These are phyloP conservation scores for Solanum raphanifolium DNA, from an alignment of 257 asterid species.

Conservation along the genomic window DNA sequence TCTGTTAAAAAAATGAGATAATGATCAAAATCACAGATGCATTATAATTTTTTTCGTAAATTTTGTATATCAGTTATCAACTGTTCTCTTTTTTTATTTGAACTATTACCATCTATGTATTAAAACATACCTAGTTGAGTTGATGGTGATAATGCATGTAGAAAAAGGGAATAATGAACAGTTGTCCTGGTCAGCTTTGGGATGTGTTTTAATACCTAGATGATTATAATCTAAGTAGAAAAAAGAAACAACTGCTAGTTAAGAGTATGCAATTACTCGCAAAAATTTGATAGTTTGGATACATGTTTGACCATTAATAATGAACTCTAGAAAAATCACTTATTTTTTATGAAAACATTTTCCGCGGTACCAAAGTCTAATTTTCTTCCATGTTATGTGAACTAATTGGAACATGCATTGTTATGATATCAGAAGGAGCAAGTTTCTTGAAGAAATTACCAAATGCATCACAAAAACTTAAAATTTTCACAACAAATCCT, in stretches of 20 bases:
- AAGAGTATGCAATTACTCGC: neutral
- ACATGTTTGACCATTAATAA: no score
- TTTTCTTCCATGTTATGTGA: neutral
- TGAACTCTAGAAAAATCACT: neutral
- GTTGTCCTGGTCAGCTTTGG: fast-evolving
- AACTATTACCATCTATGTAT: neutral
- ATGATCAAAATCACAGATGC: no score
- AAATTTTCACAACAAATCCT: neutral
- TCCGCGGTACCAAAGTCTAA: neutral
- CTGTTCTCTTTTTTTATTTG: neutral
- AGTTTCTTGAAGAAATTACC: neutral
- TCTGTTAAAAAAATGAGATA: no score
- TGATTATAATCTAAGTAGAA: neutral
- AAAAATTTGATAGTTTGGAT: neutral
- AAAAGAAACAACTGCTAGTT: neutral
- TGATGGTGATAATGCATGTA: neutral
- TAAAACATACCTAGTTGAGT: neutral
- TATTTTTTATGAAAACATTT: neutral
- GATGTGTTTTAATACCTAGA: neutral
- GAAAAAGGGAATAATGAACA: neutral
- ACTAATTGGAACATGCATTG: neutral
- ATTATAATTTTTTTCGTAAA: no score
- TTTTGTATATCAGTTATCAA: neutral
- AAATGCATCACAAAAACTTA: neutral
- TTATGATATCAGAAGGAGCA: neutral